A percentile compares a stretch with the other conserved stretches of the same genome.
phyloP scores from a whole-genome alignment of 2,329 filamentous ascomycete genomes.

The Aschersonia sp. region DNA sequence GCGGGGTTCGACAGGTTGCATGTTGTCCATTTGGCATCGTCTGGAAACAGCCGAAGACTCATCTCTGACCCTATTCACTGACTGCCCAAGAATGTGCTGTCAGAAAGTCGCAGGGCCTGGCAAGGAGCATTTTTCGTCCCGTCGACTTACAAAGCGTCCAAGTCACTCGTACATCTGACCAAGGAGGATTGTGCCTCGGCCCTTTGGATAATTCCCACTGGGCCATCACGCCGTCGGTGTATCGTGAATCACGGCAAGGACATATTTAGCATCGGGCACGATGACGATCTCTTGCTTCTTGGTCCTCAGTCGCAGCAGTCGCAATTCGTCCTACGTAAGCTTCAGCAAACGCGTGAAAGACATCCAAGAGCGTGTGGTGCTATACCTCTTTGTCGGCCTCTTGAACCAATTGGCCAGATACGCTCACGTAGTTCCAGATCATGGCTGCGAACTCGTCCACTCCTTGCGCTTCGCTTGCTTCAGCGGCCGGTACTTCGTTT shows the following conservation, averaged over 20 bases:
- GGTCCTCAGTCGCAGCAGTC: conserved; percentile 61
- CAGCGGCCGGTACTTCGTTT: conserved; percentile 25
- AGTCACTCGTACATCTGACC: neutral
- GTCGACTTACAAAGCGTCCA: neutral
- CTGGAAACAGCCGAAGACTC: too few species aligned
- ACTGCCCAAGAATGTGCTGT: too few species aligned
- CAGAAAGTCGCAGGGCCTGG: too few species aligned
- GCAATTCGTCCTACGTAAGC: conserved; percentile 52
- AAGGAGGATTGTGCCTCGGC: too few species aligned
- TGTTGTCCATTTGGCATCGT: too few species aligned
- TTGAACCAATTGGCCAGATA: conserved; percentile 53
- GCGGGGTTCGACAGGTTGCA: too few species aligned
- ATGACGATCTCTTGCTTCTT: conserved; percentile 77
- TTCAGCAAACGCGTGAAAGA: conserved; percentile 8
- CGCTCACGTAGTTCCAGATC: conserved; percentile 62
- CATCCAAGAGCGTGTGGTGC: neutral
- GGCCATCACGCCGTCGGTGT: conserved; percentile 47
- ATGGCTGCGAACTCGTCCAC: conserved; percentile 61
- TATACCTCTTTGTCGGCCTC: conserved; percentile 55
- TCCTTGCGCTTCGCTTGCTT: conserved; percentile 37
- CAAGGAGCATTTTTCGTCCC: neutral
- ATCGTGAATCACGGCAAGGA: conserved; percentile 68
- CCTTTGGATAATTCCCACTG: conserved; percentile 1
- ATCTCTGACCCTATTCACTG: too few species aligned
- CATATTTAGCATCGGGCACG: conserved; percentile 64